Percentiles rank a stretch among this genome's conserved stretches.
These are phyloP conservation scores for Verticillium zaregamsianum DNA, from an alignment of 2,329 filamentous ascomycete genomes.

Conservation along the genomic window DNA sequence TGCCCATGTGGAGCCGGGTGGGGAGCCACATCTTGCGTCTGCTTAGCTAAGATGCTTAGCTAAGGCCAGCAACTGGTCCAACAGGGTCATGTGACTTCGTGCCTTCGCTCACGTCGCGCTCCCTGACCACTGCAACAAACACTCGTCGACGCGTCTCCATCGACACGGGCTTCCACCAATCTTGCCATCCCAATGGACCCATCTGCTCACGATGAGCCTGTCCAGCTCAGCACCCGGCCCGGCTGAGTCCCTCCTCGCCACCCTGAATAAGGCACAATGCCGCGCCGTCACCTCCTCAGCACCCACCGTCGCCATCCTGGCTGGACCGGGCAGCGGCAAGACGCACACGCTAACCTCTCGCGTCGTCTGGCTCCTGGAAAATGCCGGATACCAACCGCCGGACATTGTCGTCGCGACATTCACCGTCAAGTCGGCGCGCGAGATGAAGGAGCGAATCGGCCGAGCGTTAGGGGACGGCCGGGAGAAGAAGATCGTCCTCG, in stretches of 20 bases:
- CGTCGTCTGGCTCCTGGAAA: conserved; percentile 80
- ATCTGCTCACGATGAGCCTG: conserved; percentile 5
- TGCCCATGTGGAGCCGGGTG: no score
- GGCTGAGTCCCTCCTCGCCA: conserved; percentile 34
- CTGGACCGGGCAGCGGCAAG: conserved; percentile 73
- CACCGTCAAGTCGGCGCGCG: conserved; percentile 87
- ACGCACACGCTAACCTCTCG: conserved; percentile 93
- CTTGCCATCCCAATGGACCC: conserved; percentile 1
- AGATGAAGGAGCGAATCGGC: conserved; percentile 88
- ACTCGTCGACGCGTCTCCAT: conserved; percentile 3
- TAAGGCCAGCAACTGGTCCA: not conserved
- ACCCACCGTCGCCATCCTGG: conserved; percentile 60
- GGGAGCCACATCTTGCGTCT: no score
- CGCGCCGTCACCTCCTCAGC: conserved; percentile 50
- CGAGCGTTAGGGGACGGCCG: conserved; percentile 68
- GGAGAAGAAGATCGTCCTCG: conserved; percentile 75
- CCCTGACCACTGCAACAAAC: not conserved
- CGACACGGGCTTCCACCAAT: not conserved
- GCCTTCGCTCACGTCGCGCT: not conserved
- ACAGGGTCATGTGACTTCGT: conserved; percentile 6
- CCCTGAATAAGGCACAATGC: conserved; percentile 51
- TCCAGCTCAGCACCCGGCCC: conserved; percentile 10
- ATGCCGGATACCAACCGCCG: conserved; percentile 68
- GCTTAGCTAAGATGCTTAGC: not conserved
- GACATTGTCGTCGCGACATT: conserved; percentile 96